phyloP scores from a whole-genome alignment of 371 early-diverging fungal genomes.

The Mucor mucedo region DNA sequence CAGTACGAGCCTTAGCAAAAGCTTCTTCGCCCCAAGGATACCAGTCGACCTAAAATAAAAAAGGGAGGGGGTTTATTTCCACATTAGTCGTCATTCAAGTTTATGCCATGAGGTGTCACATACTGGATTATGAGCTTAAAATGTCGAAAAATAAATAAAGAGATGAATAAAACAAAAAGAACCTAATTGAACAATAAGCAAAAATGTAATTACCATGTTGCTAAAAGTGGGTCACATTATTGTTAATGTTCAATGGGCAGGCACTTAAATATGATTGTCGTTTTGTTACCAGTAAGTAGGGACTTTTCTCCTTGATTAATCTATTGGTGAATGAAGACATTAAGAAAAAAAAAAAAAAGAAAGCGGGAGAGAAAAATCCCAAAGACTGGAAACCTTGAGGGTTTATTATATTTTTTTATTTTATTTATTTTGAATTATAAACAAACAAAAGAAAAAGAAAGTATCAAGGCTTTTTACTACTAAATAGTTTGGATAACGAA shows the following conservation, averaged over 20 bases:
- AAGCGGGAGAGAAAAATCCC: not conserved
- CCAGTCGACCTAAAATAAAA: constrained; percentile 61
- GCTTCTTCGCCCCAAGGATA: constrained; percentile 77
- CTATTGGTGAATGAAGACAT: constrained; percentile 49
- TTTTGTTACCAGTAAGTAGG: constrained; percentile 59
- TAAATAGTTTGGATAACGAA: constrained; percentile 47
- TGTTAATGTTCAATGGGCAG: not conserved
- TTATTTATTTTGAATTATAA: not conserved
- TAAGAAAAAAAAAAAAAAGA: not conserved
- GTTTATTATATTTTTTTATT: not conserved
- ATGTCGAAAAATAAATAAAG: not conserved
- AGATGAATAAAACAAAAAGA: not conserved
- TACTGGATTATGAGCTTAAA: constrained; percentile 54
- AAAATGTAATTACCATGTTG: constrained; percentile 49
- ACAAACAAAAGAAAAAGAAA: constrained; percentile 4
- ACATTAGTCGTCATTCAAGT: not conserved
- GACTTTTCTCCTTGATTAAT: constrained; percentile 62
- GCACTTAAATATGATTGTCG: not conserved
- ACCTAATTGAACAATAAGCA: not conserved
- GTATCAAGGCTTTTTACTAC: constrained; percentile 29
- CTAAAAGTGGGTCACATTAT: constrained; percentile 13
- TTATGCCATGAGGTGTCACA: not conserved
- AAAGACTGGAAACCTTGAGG: not conserved
- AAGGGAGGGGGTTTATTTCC: too few species aligned
- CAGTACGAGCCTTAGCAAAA: constrained; percentile 53